A percentile compares a stretch with the other conserved stretches of the same genome.
Conservation (phyloP, 441 rosid species). For the Erodium texanum region DNA sequence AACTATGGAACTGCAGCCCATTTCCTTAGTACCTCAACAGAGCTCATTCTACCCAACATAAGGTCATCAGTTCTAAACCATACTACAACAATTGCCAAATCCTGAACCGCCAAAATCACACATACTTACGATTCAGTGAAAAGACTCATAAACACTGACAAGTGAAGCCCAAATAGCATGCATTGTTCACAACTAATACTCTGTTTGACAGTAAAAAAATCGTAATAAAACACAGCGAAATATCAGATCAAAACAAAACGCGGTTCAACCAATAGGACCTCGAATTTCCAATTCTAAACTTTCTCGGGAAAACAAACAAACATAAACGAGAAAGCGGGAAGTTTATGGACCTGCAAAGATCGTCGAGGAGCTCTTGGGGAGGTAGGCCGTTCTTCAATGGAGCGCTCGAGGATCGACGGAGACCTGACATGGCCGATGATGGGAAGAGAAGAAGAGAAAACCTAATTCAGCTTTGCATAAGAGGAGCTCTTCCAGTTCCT, state of each 20-base stretch:
- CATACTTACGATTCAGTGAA: background rate
- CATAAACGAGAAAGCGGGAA: background rate
- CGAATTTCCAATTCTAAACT: background rate
- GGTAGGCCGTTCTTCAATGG: constrained; percentile 76
- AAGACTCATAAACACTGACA: too few species aligned
- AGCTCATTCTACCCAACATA: background rate
- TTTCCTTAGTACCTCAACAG: background rate
- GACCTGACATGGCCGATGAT: constrained; percentile 50
- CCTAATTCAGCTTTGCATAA: background rate
- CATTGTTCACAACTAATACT: background rate
- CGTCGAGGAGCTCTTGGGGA: constrained; percentile 88
- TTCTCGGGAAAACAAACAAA: background rate
- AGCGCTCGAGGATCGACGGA: constrained; percentile 62
- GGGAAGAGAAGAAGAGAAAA: too few species aligned
- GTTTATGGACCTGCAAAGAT: constrained; percentile 74
- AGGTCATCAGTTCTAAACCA: background rate
- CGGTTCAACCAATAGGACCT: background rate
- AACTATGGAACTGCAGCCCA: too few species aligned
- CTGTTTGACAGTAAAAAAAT: background rate
- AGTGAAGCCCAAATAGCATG: background rate
- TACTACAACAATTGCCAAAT: background rate
- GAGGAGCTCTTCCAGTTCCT: constrained; percentile 6
- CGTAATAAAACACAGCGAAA: background rate
- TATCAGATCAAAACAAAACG: background rate
- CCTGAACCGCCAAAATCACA: background rate